Evolutionary conservation across 2,329 filamentous ascomycete species (phyloP).

Genomic region (Clonostachys byssicola): DNA sequence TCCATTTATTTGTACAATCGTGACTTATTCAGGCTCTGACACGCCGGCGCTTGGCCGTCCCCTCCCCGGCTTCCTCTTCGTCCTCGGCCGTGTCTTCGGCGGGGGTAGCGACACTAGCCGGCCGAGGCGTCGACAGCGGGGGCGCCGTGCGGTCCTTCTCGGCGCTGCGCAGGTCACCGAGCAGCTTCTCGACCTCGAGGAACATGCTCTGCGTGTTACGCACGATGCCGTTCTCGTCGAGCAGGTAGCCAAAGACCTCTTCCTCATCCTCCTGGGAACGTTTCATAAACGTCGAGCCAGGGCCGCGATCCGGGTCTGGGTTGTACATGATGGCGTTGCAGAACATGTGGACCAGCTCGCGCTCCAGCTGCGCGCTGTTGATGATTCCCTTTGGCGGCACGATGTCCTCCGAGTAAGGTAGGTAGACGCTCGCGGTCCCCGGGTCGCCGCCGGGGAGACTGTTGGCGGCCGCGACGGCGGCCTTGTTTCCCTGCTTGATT

Average conservation of each 20-base stretch:
- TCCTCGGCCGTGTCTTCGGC: slow-evolving; percentile 44
- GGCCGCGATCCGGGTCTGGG: slow-evolving; percentile 69
- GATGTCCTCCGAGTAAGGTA: slow-evolving; percentile 71
- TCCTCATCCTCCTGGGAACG: slow-evolving; percentile 36
- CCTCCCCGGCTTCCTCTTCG: slow-evolving; percentile 43
- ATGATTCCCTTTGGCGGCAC: slow-evolving; percentile 86
- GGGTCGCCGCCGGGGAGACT: slow-evolving; percentile 57
- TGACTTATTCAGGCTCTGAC: too few relatives aligned
- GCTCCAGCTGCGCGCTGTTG: slow-evolving; percentile 88
- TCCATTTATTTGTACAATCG: too few relatives aligned
- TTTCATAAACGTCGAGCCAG: slow-evolving; percentile 57
- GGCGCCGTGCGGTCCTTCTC: slow-evolving; percentile 49
- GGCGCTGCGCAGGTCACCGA: slow-evolving; percentile 71
- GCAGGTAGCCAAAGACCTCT: slow-evolving; percentile 54
- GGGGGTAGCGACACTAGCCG: slow-evolving; percentile 29
- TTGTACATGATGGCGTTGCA: slow-evolving; percentile 99
- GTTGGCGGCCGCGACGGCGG: slow-evolving; percentile 55
- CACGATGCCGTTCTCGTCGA: slow-evolving; percentile 82
- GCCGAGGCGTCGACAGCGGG: slow-evolving; percentile 21
- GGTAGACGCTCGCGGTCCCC: slow-evolving; percentile 51
- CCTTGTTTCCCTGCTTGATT: slow-evolving; percentile 68
- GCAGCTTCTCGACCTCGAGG: slow-evolving; percentile 74
- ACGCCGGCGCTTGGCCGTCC: neutral
- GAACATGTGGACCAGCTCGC: slow-evolving; percentile 94
- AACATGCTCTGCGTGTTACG: slow-evolving; percentile 89